These are phyloP conservation scores for Lizanozyma gosingica DNA, from an alignment of 1,139 yeast genomes.

Conservation along the genomic window DNA sequence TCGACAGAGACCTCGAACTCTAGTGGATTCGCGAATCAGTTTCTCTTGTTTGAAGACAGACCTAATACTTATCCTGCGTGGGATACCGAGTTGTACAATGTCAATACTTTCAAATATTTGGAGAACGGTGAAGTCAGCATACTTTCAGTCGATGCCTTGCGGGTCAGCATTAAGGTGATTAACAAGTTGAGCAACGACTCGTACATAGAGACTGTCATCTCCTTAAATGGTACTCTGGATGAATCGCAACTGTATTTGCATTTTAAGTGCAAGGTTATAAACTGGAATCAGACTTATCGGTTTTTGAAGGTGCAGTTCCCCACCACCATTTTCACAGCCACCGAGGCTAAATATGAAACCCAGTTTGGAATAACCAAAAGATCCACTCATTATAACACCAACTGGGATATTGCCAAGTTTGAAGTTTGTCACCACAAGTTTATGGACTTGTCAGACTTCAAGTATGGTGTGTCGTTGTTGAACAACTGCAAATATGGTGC, in stretches of 20 bases:
- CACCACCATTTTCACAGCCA: constrained; percentile 66
- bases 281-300: constrained; percentile 83
- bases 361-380: constrained; percentile 86
- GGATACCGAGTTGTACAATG: constrained; percentile 89
- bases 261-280: constrained; percentile 55
- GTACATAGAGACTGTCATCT: constrained; percentile 58
- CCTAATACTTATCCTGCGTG: constrained; percentile 92
- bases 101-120: constrained; percentile 54
- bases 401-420: constrained; percentile 95
- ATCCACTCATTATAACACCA: constrained; percentile 89
- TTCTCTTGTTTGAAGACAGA: constrained; percentile 75
- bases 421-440: constrained; percentile 94
- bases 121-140: constrained; percentile 38
- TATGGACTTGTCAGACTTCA: constrained; percentile 80
- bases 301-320: constrained; percentile 94
- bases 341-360: constrained; percentile 75
- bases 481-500: constrained; percentile 90
- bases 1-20: constrained; percentile 39
- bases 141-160: constrained; percentile 45
- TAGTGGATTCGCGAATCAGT: constrained; percentile 57
- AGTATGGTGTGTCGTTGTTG: constrained; percentile 80
- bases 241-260: constrained; percentile 28
- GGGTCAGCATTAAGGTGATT: constrained; percentile 52
- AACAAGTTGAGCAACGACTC: constrained; percentile 51
- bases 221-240: constrained; percentile 46